Percentiles rank a stretch among this genome's conserved stretches.
Conservation (phyloP, 352 stramenopile genomes). For the Phytopythium cucurbitacearum region DNA sequence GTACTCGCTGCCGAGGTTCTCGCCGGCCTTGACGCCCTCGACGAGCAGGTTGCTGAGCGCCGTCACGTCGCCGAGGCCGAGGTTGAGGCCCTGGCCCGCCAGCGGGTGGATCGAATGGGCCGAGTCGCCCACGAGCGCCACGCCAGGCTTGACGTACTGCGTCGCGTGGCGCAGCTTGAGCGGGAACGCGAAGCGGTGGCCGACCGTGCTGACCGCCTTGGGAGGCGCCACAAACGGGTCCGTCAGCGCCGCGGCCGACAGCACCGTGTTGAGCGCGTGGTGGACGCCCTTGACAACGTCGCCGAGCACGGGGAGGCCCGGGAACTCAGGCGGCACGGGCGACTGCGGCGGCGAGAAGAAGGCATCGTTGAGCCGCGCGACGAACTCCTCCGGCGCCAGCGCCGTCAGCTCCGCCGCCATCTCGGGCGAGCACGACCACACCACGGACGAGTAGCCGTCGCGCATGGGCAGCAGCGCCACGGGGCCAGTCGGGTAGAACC, state of each 20-base stretch:
- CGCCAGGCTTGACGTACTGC: conserved; percentile 79
- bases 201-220: conserved; percentile 59
- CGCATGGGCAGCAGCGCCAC: conserved; percentile 88
- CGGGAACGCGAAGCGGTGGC: conserved; percentile 80
- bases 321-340: conserved; percentile 59
- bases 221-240: conserved; percentile 78
- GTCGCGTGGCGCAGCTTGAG: conserved; percentile 88
- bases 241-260: conserved; percentile 64
- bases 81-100: conserved; percentile 94
- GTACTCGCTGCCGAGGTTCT: conserved; percentile 69
- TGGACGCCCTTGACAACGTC: conserved; percentile 76
- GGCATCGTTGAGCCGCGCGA: conserved; percentile 77
- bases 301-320: conserved; percentile 71
- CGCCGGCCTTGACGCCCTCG: conserved; percentile 72
- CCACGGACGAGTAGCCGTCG: conserved; percentile 87
- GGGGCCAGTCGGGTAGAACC: conserved; percentile 87
- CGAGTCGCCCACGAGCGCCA: conserved; percentile 93
- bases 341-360: conserved; percentile 43
- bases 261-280: conserved; percentile 67
- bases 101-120: conserved; percentile 96
- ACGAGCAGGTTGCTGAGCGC: conserved; percentile 69
- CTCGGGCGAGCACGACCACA: conserved; percentile 86
- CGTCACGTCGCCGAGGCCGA: conserved; percentile 91
- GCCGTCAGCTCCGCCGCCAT: conserved; percentile 80
- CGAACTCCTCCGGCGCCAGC: conserved; percentile 69